Evolutionary conservation across 2,329 filamentous ascomycete species (phyloP).

Genomic region (Aspergillus cejpii): DNA sequence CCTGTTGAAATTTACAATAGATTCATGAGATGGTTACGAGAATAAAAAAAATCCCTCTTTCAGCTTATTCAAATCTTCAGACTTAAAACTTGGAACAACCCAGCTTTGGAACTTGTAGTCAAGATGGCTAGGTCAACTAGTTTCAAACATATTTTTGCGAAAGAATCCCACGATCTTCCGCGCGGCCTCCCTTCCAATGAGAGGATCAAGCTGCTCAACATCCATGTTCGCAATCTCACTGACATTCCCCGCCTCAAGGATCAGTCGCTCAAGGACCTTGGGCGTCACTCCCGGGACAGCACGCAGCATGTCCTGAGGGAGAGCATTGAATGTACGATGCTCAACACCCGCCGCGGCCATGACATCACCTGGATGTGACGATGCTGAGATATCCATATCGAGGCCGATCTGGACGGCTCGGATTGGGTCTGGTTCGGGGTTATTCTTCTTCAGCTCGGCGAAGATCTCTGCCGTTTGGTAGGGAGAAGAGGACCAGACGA

Average conservation of each 20-base stretch:
- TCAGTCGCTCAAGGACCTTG: constrained; percentile 67
- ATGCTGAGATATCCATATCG: constrained; percentile 45
- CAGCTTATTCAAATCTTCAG: not conserved
- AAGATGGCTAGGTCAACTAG: constrained; percentile 15
- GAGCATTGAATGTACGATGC: constrained; percentile 68
- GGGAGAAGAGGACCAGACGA: constrained; percentile 89
- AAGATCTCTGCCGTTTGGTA: constrained; percentile 98
- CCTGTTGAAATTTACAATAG: constrained; percentile 25
- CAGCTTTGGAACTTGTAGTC: not conserved
- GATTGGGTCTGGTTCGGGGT: constrained; percentile 83
- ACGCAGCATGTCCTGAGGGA: constrained; percentile 84
- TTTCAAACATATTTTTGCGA: constrained; percentile 54
- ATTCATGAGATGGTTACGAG: constrained; percentile 30
- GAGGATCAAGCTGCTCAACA: constrained; percentile 61
- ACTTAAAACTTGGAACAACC: constrained; percentile 2
- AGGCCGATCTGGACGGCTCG: constrained; percentile 78
- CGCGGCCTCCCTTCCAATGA: constrained; percentile 72
- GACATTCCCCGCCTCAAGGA: constrained; percentile 67
- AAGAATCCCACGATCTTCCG: constrained; percentile 78
- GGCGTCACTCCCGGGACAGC: constrained; percentile 77
- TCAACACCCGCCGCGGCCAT: constrained; percentile 49
- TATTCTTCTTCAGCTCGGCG: constrained; percentile 80
- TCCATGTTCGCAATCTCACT: constrained; percentile 79
- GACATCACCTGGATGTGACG: constrained; percentile 42
- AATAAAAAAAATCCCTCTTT: constrained; percentile 22